A percentile compares a stretch with the other conserved stretches of the same genome.
Conservation (phyloP, 805 yeast genomes). For the Saturnispora silvae region DNA sequence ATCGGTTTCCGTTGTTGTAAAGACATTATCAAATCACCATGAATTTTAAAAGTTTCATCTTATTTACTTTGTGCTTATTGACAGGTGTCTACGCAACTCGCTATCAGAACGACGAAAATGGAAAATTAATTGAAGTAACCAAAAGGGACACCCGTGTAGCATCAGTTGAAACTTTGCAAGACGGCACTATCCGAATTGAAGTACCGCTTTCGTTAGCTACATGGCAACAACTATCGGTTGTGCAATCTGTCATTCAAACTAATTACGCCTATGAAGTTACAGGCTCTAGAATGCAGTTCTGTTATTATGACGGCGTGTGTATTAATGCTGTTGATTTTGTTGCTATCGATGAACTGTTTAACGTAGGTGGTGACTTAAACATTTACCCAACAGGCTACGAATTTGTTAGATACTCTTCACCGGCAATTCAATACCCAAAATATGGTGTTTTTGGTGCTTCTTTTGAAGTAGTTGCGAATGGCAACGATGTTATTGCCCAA, state of each 20-base stretch:
- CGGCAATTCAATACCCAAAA: conserved; percentile 8
- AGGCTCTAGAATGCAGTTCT: conserved; percentile 4
- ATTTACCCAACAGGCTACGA: conserved; percentile 3
- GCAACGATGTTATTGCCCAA: too few species aligned
- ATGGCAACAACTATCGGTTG: too few species aligned
- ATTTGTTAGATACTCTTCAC: conserved; percentile 9
- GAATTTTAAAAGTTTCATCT: neutral
- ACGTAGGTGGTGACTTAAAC: conserved; percentile 7
- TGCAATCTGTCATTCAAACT: too few species aligned
- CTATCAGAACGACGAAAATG: neutral
- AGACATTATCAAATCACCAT: neutral
- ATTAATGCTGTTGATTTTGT: conserved; percentile 1
- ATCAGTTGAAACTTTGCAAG: conserved; percentile 1
- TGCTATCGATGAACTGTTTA: conserved; percentile 8
- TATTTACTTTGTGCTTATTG: neutral
- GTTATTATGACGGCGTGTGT: conserved; percentile 9
- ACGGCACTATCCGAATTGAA: conserved; percentile 9
- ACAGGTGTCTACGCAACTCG: conserved; percentile 1
- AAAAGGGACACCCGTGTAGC: neutral
- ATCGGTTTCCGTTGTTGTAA: neutral
- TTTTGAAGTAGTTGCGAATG: neutral
- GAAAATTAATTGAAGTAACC: neutral
- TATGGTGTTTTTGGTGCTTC: conserved; percentile 7
- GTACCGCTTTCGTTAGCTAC: conserved; percentile 10
- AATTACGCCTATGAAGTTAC: too few species aligned